phyloP scores from a whole-genome alignment of 495 filamentous ascomycete genomes.

The Pyrenopolyporus hunteri region DNA sequence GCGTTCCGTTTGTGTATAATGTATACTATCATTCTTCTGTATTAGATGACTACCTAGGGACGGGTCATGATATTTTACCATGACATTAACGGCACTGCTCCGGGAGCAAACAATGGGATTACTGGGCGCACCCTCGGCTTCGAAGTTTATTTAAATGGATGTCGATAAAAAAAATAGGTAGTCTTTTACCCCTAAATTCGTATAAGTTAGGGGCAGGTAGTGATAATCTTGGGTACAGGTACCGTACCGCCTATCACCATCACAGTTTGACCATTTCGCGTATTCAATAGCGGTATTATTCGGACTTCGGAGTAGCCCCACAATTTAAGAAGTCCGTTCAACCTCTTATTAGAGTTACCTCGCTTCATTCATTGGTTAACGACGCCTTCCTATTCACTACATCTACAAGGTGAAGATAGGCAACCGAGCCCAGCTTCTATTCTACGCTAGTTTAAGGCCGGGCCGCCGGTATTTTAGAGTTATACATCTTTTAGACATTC shows the following conservation, averaged over 20 bases:
- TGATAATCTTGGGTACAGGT: too few relatives aligned
- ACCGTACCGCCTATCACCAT: too few relatives aligned
- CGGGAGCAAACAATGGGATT: slow-evolving; percentile 27
- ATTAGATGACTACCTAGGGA: slow-evolving; percentile 19
- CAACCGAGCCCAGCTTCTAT: not conserved
- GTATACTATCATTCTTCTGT: slow-evolving; percentile 28
- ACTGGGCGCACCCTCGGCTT: slow-evolving; percentile 11
- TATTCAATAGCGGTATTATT: too few relatives aligned
- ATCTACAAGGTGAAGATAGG: not conserved
- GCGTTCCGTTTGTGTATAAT: slow-evolving; percentile 19
- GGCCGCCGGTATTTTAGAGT: not conserved
- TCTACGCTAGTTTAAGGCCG: not conserved
- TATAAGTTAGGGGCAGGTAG: too few relatives aligned
- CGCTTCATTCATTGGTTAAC: not conserved
- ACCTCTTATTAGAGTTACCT: not conserved
- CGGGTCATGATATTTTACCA: slow-evolving; percentile 14
- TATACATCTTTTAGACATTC: not conserved
- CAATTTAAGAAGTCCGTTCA: too few relatives aligned
- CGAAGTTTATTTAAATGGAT: not conserved
- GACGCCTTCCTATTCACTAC: not conserved
- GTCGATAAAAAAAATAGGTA: not conserved
- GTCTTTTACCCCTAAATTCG: not conserved
- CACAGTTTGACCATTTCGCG: too few relatives aligned
- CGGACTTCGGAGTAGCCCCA: too few relatives aligned
- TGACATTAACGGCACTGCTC: slow-evolving; percentile 24